Conservation (phyloP, 192 early-diverging fungal genomes). For the Geosiphon pyriformis region DNA sequence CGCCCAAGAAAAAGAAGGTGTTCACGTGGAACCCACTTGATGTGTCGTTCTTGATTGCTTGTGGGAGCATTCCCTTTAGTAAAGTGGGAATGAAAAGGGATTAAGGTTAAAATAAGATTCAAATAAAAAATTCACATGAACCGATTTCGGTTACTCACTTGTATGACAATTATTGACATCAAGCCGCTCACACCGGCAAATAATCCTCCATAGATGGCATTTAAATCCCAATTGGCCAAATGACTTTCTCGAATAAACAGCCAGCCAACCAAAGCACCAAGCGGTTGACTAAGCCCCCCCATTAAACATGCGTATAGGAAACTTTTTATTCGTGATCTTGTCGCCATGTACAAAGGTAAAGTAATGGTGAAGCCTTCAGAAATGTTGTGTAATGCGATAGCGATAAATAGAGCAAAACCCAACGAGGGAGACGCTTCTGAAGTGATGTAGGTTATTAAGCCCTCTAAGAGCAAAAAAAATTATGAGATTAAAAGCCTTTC, state of each 20-base stretch:
- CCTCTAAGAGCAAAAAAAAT: slow-evolving; percentile 31
- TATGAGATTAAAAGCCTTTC: neutral
- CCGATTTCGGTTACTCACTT: neutral
- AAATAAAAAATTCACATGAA: neutral
- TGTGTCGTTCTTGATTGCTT: slow-evolving; percentile 18
- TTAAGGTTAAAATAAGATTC: neutral
- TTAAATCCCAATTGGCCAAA: slow-evolving; percentile 7
- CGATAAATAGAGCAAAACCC: slow-evolving; percentile 46
- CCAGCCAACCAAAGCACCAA: slow-evolving; percentile 48
- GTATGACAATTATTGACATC: slow-evolving; percentile 15
- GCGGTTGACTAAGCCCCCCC: slow-evolving; percentile 49
- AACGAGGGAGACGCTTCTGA: slow-evolving; percentile 39
- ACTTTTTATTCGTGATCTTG: slow-evolving; percentile 36
- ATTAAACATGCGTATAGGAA: slow-evolving; percentile 42
- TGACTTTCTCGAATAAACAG: slow-evolving; percentile 26
- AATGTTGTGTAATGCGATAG: slow-evolving; percentile 51
- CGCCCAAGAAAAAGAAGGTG: slow-evolving; percentile 18
- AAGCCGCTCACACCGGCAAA: slow-evolving; percentile 7
- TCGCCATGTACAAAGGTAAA: slow-evolving; percentile 47
- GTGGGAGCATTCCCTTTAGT: slow-evolving; percentile 14
- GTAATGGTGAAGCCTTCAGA: slow-evolving; percentile 55
- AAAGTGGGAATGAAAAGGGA: neutral
- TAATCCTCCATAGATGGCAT: slow-evolving; percentile 8
- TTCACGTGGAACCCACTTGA: neutral
- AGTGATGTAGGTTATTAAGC: slow-evolving; percentile 50